These are phyloP conservation scores for Spathaspora passalidarum DNA, from an alignment of 805 yeast species.

Conservation along the genomic window DNA sequence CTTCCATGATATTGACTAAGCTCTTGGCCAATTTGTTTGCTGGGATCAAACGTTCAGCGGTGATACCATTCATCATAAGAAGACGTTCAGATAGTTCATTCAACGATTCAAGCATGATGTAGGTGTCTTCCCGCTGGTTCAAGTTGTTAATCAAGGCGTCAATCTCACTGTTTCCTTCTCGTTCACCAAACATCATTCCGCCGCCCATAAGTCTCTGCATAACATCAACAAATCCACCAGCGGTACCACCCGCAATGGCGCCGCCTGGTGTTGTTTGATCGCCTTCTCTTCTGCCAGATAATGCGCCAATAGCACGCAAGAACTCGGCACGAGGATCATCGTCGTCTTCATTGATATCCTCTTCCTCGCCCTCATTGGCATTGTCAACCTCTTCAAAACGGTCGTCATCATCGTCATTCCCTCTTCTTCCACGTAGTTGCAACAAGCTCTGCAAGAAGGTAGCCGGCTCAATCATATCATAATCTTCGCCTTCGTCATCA, in stretches of 20 bases:
- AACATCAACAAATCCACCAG: slow-evolving; percentile 27
- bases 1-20: slow-evolving; percentile 56
- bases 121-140: slow-evolving; percentile 53
- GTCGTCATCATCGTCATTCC: not conserved
- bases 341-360: slow-evolving; percentile 16
- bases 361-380: slow-evolving; percentile 12
- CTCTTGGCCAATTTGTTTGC: slow-evolving; percentile 51
- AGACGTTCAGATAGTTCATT: slow-evolving; percentile 63
- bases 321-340: slow-evolving; percentile 22
- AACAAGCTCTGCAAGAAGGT: slow-evolving; percentile 20
- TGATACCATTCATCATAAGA: slow-evolving; percentile 63
- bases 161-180: slow-evolving; percentile 25
- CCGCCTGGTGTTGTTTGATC: not conserved
- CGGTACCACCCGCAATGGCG: not conserved
- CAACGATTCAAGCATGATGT: slow-evolving; percentile 57
- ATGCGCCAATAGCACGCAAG: slow-evolving; percentile 23
- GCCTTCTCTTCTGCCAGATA: slow-evolving; percentile 14
- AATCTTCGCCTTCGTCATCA: slow-evolving; percentile 16
- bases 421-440: slow-evolving; percentile 4
- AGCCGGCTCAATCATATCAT: slow-evolving; percentile 12
- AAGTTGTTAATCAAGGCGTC: slow-evolving; percentile 36
- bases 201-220: slow-evolving; percentile 32
- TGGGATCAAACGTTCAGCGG: slow-evolving; percentile 65
- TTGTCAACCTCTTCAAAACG: slow-evolving; percentile 3
- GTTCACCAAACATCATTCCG: not conserved